These are phyloP conservation scores for Tricholomella constricta DNA, from an alignment of 768 basidiomycete species.

Conservation along the genomic window DNA sequence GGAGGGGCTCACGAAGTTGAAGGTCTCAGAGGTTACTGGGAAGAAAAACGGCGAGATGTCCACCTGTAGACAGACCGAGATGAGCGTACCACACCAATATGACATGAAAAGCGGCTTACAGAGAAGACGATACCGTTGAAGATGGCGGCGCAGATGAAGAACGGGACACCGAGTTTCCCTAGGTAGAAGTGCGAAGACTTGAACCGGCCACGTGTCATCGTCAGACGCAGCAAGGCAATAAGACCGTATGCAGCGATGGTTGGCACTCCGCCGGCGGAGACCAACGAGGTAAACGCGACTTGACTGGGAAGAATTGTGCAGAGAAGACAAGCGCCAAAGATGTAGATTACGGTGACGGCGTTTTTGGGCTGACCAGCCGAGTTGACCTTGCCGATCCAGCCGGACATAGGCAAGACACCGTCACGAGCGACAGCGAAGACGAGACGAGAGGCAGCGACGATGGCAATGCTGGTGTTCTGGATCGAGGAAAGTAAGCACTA, in stretches of 20 bases:
- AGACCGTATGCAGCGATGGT: slow-evolving; percentile 89
- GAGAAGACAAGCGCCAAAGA: slow-evolving; percentile 74
- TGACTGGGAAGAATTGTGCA: slow-evolving; percentile 88
- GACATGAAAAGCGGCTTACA: slow-evolving; percentile 48
- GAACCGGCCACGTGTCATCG: slow-evolving; percentile 79
- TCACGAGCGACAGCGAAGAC: slow-evolving; percentile 95
- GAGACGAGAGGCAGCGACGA: slow-evolving; percentile 87
- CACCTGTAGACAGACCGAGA: slow-evolving; percentile 45
- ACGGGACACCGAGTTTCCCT: slow-evolving; percentile 63
- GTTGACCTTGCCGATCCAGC: slow-evolving; percentile 82
- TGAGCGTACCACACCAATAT: neutral
- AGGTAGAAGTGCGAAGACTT: slow-evolving; percentile 71
- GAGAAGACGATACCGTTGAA: slow-evolving; percentile 79
- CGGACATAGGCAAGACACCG: slow-evolving; percentile 81
- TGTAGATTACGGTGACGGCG: slow-evolving; percentile 84
- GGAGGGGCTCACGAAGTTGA: slow-evolving; percentile 75
- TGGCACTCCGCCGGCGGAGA: slow-evolving; percentile 84
- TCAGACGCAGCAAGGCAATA: slow-evolving; percentile 73
- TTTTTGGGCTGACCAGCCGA: slow-evolving; percentile 73
- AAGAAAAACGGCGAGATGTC: slow-evolving; percentile 88
- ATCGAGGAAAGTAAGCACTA: neutral
- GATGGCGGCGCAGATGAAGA: slow-evolving; percentile 65
- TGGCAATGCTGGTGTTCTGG: slow-evolving; percentile 84
- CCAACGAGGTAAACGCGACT: slow-evolving; percentile 89
- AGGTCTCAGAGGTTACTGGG: slow-evolving; percentile 72